Conservation (phyloP, 257 asterid species). For the Fraxinus excelsior region DNA sequence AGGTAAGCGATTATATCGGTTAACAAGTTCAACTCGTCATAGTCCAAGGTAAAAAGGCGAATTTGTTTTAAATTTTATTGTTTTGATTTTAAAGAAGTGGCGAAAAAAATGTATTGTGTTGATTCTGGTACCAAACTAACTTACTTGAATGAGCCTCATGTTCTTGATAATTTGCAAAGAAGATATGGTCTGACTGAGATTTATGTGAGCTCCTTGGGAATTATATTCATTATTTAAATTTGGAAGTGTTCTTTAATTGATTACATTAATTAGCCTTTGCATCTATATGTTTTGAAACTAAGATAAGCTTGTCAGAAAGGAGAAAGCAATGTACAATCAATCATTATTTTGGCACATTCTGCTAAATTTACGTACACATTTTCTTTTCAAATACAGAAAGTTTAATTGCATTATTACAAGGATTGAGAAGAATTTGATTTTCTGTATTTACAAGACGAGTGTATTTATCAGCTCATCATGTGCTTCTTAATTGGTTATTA, state of each 20-base stretch:
- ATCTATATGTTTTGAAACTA: not conserved
- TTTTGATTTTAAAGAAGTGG: not conserved
- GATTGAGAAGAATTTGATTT: not conserved
- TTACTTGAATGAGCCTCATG: constrained; percentile 90
- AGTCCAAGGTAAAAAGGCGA: constrained; percentile 70
- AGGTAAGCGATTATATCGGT: constrained; percentile 63
- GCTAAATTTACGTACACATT: not conserved
- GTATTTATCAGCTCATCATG: not conserved
- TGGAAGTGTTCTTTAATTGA: not conserved
- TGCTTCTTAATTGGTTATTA: not conserved
- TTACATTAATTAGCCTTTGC: not conserved
- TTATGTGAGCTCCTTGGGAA: constrained; percentile 56
- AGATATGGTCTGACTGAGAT: constrained; percentile 88
- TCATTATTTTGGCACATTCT: not conserved
- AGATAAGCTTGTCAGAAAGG: not conserved
- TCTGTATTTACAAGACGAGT: not conserved
- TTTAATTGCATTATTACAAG: not conserved
- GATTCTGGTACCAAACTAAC: constrained; percentile 62
- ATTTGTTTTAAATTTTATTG: not conserved
- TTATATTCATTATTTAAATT: not conserved
- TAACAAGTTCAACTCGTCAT: constrained; percentile 76
- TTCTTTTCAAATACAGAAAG: not conserved
- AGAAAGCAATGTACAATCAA: not conserved
- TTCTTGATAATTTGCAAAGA: constrained; percentile 85
- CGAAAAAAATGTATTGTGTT: not conserved